Evolutionary conservation across 441 rosid species (phyloP), one percentile per base, ranked within the genome.

Genomic region (Erodium trifolium): DNA sequence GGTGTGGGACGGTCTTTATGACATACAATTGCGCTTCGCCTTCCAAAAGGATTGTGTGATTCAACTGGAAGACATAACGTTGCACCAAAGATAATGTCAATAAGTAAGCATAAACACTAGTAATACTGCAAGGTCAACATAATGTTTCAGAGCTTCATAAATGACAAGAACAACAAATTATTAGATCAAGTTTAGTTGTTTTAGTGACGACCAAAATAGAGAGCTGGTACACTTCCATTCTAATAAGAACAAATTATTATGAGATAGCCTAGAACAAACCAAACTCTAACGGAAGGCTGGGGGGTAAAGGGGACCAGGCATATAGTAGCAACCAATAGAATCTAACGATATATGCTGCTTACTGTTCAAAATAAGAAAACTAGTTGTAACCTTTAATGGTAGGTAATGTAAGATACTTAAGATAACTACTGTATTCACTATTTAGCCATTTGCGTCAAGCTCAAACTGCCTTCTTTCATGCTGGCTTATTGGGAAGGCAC

Each of bases 11-110:
- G 80, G 77, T 78, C 81, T 87, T 91, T 93, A 68, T 81, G 76
- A 76, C 86, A 89, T 68, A 88, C 69, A 23, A 91, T 78, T 27
- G 91, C 93, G 66, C 91, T 91, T 72, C 92, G 72, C 79, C 82
- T 91, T 72, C 96, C 97, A 19, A 80, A 82, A 69, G 93, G 95
- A 80, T 96, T 80, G 72, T 81, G 91, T 59, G 97, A 91, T 78
- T 89, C 86, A 73, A 91, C 97, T 93, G 83, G 76, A 86, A 13
- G 47, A 5, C 68, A 47, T 67, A 65, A 10, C 65, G 18, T 66
- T 68, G 59, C 57, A 66, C 18, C 27, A 19, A 10, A 59, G 53
- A 74, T 71, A 68, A 74, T 49, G 63, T 72, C 68, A 66, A 18
- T 18, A 18, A 65, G 69, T 64, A 69, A 43, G 70, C 37, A 47